These are phyloP conservation scores for Conoideocrella luteorostrata DNA, from an alignment of 2,329 filamentous ascomycete species.

Conservation along the genomic window DNA sequence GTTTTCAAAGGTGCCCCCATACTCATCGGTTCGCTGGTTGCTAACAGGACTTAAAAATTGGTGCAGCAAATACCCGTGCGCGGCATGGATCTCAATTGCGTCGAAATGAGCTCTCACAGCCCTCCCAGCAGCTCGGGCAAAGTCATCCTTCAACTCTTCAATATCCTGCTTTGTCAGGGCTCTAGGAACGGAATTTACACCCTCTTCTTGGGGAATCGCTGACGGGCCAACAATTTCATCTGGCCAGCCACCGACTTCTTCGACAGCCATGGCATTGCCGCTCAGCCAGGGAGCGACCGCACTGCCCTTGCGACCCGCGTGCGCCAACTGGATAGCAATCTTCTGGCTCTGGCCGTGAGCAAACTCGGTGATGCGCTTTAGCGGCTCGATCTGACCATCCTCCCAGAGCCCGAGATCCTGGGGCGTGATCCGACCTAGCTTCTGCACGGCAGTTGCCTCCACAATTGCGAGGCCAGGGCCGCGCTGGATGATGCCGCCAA, in stretches of 20 bases:
- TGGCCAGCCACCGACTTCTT: conserved; percentile 50
- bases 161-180: conserved; percentile 61
- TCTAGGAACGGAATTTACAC: conserved; percentile 48
- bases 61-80: conserved; percentile 54
- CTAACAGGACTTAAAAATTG: conserved; percentile 47
- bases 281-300: conserved; percentile 58
- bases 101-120: conserved; percentile 48
- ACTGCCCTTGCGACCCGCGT: conserved; percentile 68
- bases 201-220: conserved; percentile 51
- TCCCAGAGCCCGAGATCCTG: conserved; percentile 77
- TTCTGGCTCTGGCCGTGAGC: conserved; percentile 71
- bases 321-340: conserved; percentile 73
- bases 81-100: conserved; percentile 37
- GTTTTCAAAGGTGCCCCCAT: conserved; percentile 44
- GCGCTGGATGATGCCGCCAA: conserved; percentile 65
- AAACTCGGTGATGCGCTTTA: conserved; percentile 68
- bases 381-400: conserved; percentile 69
- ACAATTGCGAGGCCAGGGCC: conserved; percentile 69
- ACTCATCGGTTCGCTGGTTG: conserved; percentile 43
- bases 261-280: conserved; percentile 42
- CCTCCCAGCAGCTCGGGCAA: conserved; percentile 44
- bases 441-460: conserved; percentile 70
- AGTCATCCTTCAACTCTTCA: conserved; percentile 51
- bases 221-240: conserved; percentile 46
- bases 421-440: conserved; percentile 77